Conservation (phyloP, 176 grass and related monocot species). For the Pontederia paniculata region DNA sequence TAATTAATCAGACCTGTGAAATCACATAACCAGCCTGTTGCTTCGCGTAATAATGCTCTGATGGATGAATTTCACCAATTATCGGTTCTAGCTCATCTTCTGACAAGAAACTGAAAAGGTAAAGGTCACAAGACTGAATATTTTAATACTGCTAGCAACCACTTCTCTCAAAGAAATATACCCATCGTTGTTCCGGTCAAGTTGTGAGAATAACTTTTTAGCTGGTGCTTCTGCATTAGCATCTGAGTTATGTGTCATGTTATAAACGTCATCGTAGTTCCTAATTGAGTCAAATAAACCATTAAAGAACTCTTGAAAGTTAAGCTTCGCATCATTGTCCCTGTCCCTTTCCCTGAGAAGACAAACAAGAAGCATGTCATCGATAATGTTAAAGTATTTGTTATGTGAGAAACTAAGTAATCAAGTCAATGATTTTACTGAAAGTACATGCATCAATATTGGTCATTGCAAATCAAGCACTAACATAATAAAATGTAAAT, state of each 20-base stretch:
- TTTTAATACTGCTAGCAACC: too few species aligned
- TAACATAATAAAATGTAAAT: too few species aligned
- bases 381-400: background rate
- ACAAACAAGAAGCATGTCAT: constrained; percentile 10
- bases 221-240: constrained; percentile 49
- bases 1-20: background rate
- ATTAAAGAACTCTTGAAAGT: constrained; percentile 78
- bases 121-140: constrained; percentile 8
- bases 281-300: constrained; percentile 76
- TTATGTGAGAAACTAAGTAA: too few species aligned
- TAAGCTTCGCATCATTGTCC: constrained; percentile 68
- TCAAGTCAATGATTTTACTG: too few species aligned
- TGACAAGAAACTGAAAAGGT: constrained; percentile 58
- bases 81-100: constrained; percentile 9
- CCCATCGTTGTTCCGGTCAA: constrained; percentile 88
- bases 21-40: constrained; percentile 16
- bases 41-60: constrained; percentile 11
- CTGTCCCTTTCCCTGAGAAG: constrained; percentile 86
- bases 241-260: constrained; percentile 35
- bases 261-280: constrained; percentile 53
- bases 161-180: constrained; percentile 27
- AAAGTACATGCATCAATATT: too few species aligned
- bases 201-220: constrained; percentile 73
- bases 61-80: constrained; percentile 10
- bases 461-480: too few species aligned